A percentile compares a stretch with the other conserved stretches of the same genome.
Conservation (phyloP, 23 red algal genomes). For the Gracilariopsis chorda region DNA sequence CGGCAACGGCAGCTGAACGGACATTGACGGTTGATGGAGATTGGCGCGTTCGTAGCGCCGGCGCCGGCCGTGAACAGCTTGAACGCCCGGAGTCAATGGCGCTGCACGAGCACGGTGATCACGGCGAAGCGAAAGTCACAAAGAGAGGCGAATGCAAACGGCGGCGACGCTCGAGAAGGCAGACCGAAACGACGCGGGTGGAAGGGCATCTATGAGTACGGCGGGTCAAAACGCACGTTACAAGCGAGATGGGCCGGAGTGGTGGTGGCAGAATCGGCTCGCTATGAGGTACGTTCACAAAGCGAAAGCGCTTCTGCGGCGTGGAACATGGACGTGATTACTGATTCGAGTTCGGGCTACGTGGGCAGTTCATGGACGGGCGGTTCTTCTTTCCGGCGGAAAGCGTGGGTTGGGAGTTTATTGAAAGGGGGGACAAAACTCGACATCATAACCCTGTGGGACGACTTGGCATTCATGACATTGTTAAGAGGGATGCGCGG, state of each 20-base stretch:
- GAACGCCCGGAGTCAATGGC: no score
- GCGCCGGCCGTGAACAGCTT: no score
- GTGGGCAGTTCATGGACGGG: conserved; percentile 32
- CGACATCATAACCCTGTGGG: conserved; percentile 31
- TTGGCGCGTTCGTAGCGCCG: no score
- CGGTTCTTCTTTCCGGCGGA: conserved; percentile 13
- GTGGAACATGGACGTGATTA: neutral
- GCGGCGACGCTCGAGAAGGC: no score
- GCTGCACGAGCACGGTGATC: no score
- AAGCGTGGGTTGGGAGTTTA: conserved; percentile 3
- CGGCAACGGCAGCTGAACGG: no score
- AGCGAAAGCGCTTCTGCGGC: neutral
- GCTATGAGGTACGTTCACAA: conserved; percentile 23
- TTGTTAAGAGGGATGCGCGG: neutral
- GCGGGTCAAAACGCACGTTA: no score
- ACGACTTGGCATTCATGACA: neutral
- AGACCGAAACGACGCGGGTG: no score
- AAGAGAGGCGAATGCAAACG: no score
- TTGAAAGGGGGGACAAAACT: neutral
- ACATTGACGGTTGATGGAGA: no score
- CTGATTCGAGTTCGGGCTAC: neutral
- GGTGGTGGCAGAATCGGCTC: neutral
- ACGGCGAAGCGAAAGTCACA: no score
- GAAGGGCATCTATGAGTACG: no score
- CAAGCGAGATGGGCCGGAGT: neutral